These are phyloP conservation scores for Marchantia paleacea DNA, from an alignment of 225 moss, liverwort and hornwort species.

Conservation along the genomic window DNA sequence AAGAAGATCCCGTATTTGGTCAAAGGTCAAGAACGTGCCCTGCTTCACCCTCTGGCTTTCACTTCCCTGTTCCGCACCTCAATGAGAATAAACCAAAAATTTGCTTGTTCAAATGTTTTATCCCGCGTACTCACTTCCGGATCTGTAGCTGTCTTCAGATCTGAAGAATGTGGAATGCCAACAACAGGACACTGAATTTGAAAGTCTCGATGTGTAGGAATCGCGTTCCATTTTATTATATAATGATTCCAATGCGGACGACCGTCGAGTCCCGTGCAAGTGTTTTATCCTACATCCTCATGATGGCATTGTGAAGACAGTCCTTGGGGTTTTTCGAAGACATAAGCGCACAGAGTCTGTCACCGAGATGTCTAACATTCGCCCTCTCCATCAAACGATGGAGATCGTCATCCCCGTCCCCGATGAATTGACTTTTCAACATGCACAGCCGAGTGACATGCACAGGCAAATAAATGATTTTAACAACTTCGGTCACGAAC, in stretches of 20 bases:
- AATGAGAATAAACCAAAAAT: background rate
- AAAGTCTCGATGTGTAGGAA: background rate
- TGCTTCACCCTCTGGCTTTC: background rate
- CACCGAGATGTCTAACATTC: slow-evolving; percentile 8
- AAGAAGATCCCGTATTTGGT: background rate
- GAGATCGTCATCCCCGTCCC: background rate
- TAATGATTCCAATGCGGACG: background rate
- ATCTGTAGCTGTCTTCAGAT: background rate
- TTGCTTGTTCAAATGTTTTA: background rate
- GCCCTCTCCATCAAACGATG: background rate
- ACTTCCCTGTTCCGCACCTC: background rate
- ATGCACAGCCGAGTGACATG: background rate
- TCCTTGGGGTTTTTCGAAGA: background rate
- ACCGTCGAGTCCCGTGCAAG: background rate
- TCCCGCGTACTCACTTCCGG: background rate
- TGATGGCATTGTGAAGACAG: background rate
- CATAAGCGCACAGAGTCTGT: background rate
- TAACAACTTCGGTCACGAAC: background rate
- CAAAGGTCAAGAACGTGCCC: slow-evolving; percentile 4
- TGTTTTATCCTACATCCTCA: background rate
- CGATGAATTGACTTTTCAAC: slow-evolving; percentile 4
- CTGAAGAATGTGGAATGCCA: background rate
- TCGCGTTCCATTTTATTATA: background rate
- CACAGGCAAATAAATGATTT: background rate
- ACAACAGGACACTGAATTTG: background rate